Evolutionary conservation across 139 green algal species (phyloP).

Genomic region (Gonium pectorale): DNA sequence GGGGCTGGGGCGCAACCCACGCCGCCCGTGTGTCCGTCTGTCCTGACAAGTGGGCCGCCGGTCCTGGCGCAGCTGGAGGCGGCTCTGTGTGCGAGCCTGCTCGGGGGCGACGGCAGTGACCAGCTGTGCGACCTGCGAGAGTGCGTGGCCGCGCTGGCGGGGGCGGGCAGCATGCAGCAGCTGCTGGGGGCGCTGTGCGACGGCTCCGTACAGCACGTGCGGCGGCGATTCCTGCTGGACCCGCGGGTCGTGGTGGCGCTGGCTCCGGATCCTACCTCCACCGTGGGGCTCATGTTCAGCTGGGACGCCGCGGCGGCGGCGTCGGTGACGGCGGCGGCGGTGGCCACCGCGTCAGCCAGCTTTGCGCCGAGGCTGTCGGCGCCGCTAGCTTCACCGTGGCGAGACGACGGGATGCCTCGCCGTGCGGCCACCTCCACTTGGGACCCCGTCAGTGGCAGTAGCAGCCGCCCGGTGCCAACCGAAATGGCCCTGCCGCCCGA

Average conservation of each 20-base stretch:
- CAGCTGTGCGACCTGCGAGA: background rate
- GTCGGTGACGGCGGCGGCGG: too few relatives aligned
- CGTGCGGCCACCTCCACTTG: too few relatives aligned
- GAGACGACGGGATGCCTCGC: too few relatives aligned
- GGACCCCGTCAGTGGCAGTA: too few relatives aligned
- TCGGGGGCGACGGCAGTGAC: background rate
- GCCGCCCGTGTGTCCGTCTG: background rate
- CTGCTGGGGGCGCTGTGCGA: constrained; percentile 3
- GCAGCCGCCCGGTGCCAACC: too few relatives aligned
- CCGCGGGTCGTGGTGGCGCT: constrained; percentile 6
- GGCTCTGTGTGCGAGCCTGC: background rate
- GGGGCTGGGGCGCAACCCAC: too few relatives aligned
- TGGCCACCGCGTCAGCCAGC: background rate
- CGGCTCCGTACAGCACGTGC: background rate
- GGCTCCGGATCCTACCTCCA: background rate
- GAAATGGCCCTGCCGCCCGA: too few relatives aligned
- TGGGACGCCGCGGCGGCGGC: background rate
- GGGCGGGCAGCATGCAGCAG: constrained; percentile 11
- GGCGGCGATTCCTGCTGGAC: constrained; percentile 1
- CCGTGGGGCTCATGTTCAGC: constrained; percentile 12
- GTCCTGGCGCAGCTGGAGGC: background rate
- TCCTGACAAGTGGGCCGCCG: background rate
- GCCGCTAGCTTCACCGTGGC: too few relatives aligned
- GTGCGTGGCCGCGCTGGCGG: background rate
- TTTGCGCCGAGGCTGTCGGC: too few relatives aligned